Conservation (phyloP, 2,329 filamentous ascomycete genomes). For the Penicillium verrucosum region DNA sequence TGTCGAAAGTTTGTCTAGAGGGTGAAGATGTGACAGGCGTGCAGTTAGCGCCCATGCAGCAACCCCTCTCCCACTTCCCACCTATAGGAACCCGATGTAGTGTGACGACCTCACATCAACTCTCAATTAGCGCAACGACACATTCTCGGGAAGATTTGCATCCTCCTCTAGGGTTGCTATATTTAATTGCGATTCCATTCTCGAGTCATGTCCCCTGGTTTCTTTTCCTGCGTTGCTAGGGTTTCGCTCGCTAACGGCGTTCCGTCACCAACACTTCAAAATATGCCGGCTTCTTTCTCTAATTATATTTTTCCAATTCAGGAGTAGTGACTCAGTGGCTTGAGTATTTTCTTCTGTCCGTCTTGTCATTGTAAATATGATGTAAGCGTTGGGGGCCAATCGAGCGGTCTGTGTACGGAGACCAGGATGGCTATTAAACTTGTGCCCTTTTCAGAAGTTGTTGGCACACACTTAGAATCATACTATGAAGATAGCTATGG, state of each 20-base stretch:
- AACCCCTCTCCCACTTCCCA: background rate
- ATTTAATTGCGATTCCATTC: background rate
- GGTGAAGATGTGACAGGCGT: slow-evolving; percentile 3
- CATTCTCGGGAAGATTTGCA: background rate
- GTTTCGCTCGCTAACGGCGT: background rate
- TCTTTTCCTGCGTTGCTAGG: background rate
- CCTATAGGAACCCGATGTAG: background rate
- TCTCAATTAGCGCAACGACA: background rate
- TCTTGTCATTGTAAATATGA: background rate
- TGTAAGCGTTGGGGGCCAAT: background rate
- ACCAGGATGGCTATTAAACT: background rate
- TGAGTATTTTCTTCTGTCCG: background rate
- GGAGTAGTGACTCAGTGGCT: background rate
- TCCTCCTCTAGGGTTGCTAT: background rate
- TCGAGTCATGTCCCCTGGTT: background rate
- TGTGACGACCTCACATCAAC: slow-evolving; percentile 1
- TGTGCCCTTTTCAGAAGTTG: background rate
- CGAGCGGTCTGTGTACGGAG: background rate
- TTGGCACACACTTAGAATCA: background rate
- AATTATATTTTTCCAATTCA: background rate
- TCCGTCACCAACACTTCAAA: background rate
- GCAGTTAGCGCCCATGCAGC: slow-evolving; percentile 4
- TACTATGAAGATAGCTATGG: no score
- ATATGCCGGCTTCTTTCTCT: background rate
- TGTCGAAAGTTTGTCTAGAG: background rate